Base-by-base conservation (phyloP, 1,139 yeast species). In the Blastobotrys apis region DNA sequence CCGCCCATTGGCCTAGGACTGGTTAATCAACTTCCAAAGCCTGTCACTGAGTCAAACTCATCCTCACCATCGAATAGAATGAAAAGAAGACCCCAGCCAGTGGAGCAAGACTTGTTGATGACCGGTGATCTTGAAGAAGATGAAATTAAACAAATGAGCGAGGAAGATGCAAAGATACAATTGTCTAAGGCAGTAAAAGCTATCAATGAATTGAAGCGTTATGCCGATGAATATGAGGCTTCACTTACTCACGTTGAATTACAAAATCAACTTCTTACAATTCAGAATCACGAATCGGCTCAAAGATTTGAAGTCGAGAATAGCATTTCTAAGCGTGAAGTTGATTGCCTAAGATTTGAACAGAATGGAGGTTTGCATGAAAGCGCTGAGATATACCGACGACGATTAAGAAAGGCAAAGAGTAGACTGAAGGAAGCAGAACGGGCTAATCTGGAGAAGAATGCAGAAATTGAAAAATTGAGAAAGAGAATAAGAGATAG, bases 261-360 rank as follows among this genome's bases (percentile, higher is more conserved):
- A 41, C 73, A 70, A 53, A 68, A 65, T 51, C 60, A 68, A 53
- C 58, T 72, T 30, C 53, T 66, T 33, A 57, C 62, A 20, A 62
- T 69, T 23, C 71, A 68, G 49, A 55, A 64, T 33, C 62, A 64
- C 40, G 73, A 69, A 47, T 52, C 62, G 6, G 60, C 64, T 32
- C 72, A 69, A 53, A 60, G 79, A 30, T 64, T 64, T 43, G 73
- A 71, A 49, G 78, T 74, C 16, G 79, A 75, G 53, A 64, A 65
- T 39, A 68, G 63, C 44, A 55, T 75, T 20, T 65, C 67, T 37
- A 70, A 72, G 53, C 69, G 76, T 34, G 78, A 75, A 52, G 72
- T 71, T 23, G 78, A 75, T 50, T 63, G 75, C 41, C 60, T 75
- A 37, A 66, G 70, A 41, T 61, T 64, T 39, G 70, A 67, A 22